phyloP scores from a whole-genome alignment of 1,139 yeast genomes.

The Nakaseomyces glabratus region DNA sequence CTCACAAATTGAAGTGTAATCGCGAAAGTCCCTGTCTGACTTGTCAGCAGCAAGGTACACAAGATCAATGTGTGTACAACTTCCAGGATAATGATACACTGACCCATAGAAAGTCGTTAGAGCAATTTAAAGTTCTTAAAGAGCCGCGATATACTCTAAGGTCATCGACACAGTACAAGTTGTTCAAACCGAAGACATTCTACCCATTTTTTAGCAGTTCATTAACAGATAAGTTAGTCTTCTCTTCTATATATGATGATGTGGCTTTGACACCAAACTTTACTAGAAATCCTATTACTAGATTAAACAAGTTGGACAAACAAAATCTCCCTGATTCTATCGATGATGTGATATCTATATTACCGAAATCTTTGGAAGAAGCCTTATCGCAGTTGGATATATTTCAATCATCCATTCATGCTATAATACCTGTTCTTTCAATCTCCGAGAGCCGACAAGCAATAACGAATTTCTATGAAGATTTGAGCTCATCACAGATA shows the following conservation, averaged over 20 bases:
- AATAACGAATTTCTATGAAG: constrained; percentile 10
- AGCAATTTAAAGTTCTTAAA: too few relatives aligned
- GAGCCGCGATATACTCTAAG: too few relatives aligned
- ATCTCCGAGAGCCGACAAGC: constrained; percentile 9
- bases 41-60: constrained; percentile 12
- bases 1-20: constrained; percentile 22
- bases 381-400: constrained; percentile 15
- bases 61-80: constrained; percentile 18
- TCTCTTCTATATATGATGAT: constrained; percentile 12
- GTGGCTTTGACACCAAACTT: constrained; percentile 10
- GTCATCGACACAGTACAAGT: constrained; percentile 8
- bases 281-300: constrained; percentile 18
- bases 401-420: constrained; percentile 20
- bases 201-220: constrained; percentile 22
- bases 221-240: constrained; percentile 19
- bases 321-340: constrained; percentile 8
- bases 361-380: constrained; percentile 14
- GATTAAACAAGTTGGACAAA: constrained; percentile 13
- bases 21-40: constrained; percentile 20
- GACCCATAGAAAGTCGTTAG: too few relatives aligned
- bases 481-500: constrained; percentile 7
- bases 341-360: constrained; percentile 15
- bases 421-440: constrained; percentile 21
- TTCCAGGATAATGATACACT: constrained; percentile 8
- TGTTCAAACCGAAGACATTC: constrained; percentile 19